A percentile compares a stretch with the other conserved stretches of the same genome.
Evolutionary conservation across 768 basidiomycete species (phyloP).

Genomic region (Rhodotorula diobovata): DNA sequence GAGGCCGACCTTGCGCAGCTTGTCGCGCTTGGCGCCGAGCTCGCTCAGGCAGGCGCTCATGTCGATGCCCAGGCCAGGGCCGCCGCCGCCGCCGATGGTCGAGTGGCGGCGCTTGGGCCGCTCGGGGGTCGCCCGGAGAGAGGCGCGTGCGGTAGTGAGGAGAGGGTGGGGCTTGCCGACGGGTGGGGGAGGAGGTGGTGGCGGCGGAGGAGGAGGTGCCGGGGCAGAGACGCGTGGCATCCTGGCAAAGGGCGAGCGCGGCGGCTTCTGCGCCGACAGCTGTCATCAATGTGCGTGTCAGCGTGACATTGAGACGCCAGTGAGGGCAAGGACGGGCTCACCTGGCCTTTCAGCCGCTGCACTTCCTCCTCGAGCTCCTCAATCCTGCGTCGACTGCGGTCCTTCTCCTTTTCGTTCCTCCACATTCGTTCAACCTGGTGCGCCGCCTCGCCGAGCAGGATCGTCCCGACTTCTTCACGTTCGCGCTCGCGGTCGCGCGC

Average conservation of each 20-base stretch:
- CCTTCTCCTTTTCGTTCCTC: conserved; percentile 14
- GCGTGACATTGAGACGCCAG: fast-evolving
- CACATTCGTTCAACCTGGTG: not conserved
- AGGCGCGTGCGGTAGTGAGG: conserved; percentile 3
- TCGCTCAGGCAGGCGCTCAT: conserved; percentile 23
- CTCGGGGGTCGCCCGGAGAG: conserved; percentile 6
- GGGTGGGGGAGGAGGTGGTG: conserved; percentile 6
- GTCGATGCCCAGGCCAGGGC: not conserved
- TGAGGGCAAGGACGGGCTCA: not conserved
- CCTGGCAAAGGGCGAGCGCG: not conserved
- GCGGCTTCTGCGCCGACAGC: conserved; percentile 1
- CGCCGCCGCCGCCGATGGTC: not conserved
- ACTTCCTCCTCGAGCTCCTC: conserved; percentile 20
- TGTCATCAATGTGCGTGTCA: not conserved
- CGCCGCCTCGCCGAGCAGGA: not conserved
- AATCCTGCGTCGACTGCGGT: conserved; percentile 7
- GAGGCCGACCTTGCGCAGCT: conserved; percentile 25
- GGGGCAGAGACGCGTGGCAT: conserved; percentile 5
- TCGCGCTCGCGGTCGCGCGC: not conserved
- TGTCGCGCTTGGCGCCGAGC: conserved; percentile 15
- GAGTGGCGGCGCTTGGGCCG: not conserved
- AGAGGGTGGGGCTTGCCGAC: conserved; percentile 12
- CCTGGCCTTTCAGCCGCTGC: conserved; percentile 4
- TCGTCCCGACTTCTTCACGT: conserved; percentile 1
- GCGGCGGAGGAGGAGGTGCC: conserved; percentile 4